Evolutionary conservation across 306 rosid species (phyloP), one percentile per base, ranked within the genome.

Genomic region (Astragalus membranaceus): DNA sequence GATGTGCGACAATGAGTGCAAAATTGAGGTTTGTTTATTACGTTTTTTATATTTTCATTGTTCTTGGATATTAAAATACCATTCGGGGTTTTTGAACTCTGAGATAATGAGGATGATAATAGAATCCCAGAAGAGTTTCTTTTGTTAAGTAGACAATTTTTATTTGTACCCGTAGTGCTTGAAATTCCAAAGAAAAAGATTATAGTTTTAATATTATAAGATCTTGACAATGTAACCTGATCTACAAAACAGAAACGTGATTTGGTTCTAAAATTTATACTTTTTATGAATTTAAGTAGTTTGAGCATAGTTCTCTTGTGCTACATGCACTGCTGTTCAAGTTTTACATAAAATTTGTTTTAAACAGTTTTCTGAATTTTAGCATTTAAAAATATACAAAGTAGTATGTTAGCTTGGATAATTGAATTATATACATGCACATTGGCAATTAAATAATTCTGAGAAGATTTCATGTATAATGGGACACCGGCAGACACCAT

Each of bases 1-100:
- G 96, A 72, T 91, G 97, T 44, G 95, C 83, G 82, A 87, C 97
- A 78, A 91, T 94, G 89, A 89, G 88, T 58, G 96, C 89, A 0
- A 94, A 91, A 83, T 78, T 91, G 83, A 89, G 97, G 99, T 94
- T 70, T 35, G 97, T 62, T 36, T 44, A 7, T 67, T 43, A 32
- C 67, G 30, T 23, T 13, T 51, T n/a, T 15, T 59, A 44, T 52
- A n/a, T 53, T 67, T 72, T 72, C 58, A 14, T 37, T 52, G 44
- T 72, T 67, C 51, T 67, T 62, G 11, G 41, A 43, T 52, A 67
- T 53, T 35, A 36, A 60, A 61, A 51, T 68, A 30, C 52, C 33
- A 0, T 32, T 1, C 5, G 7, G 44, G 10, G 44, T 30, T 32
- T 78, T 33, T 41, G 30, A 52, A 72, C 55, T 37, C 64, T 20